phyloP scores from a whole-genome alignment of 306 rosid genomes.

The Quercus aquifolioides region DNA sequence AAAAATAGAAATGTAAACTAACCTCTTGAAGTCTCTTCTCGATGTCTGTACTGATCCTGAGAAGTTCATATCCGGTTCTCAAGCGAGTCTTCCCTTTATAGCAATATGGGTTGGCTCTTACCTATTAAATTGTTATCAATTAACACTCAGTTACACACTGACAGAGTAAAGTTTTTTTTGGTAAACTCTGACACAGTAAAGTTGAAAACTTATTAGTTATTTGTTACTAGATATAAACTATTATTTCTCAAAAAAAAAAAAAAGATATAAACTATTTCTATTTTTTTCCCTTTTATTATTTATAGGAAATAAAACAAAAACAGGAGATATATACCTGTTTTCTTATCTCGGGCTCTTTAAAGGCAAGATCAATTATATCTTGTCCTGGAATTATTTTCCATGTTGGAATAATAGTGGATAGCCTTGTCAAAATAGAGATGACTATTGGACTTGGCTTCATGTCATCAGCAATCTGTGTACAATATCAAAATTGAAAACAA shows the following conservation, averaged over 20 bases:
- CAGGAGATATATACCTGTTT: conserved; percentile 35
- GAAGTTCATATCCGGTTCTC: conserved; percentile 70
- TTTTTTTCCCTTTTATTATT: not conserved
- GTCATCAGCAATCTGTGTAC: conserved; percentile 70
- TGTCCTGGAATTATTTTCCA: conserved; percentile 71
- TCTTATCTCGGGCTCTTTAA: conserved; percentile 62
- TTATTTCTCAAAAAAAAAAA: no score
- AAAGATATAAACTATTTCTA: not conserved
- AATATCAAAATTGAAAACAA: not conserved
- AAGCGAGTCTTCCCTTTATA: conserved; percentile 81
- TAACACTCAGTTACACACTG: not conserved
- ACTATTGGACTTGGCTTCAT: conserved; percentile 46
- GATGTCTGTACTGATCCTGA: conserved; percentile 44
- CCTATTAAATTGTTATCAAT: conserved; percentile 20
- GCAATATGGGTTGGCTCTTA: conserved; percentile 59
- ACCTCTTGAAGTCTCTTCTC: conserved; percentile 58
- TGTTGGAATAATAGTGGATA: conserved; percentile 54
- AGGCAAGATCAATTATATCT: conserved; percentile 66
- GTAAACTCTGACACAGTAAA: no score
- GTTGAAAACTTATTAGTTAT: no score
- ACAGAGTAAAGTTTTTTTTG: no score
- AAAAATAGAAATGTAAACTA: not conserved
- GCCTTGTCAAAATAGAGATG: conserved; percentile 36
- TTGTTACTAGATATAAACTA: no score
- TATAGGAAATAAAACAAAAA: not conserved